Conservation (phyloP, 2,329 filamentous ascomycete species). For the Apiospora kogelbergensis region DNA sequence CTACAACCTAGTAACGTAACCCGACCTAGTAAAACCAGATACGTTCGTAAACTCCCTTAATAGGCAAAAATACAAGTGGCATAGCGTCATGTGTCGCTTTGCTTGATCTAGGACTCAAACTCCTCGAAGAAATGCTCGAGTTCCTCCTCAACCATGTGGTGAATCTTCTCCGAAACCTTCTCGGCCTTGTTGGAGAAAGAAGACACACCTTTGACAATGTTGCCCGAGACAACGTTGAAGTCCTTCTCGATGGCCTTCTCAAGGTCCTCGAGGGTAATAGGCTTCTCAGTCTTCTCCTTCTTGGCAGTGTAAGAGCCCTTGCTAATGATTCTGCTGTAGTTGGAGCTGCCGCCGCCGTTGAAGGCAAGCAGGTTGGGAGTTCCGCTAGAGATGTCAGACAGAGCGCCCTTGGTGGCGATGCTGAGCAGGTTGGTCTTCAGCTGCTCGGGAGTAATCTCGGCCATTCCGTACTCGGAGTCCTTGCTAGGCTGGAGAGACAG, state of each 20-base stretch:
- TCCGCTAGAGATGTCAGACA: conserved; percentile 78
- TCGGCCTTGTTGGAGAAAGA: conserved; percentile 55
- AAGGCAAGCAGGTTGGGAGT: conserved; percentile 96
- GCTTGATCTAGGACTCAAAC: conserved; percentile 34
- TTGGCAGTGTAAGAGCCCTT: conserved; percentile 67
- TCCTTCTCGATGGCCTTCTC: conserved; percentile 61
- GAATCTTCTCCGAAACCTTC: conserved; percentile 63
- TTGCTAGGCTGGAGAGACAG: conserved; percentile 89
- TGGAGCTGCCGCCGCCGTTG: conserved; percentile 94
- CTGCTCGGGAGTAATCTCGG: conserved; percentile 87
- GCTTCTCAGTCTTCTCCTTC: conserved; percentile 41
- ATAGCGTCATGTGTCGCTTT: not conserved
- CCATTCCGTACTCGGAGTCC: conserved; percentile 89
- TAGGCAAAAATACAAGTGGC: not conserved
- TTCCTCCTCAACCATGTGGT: conserved; percentile 61
- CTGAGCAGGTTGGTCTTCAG: conserved; percentile 86
- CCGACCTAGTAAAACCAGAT: not conserved
- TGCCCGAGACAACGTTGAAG: conserved; percentile 59
- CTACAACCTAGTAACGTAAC: not conserved
- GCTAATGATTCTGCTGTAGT: conserved; percentile 82
- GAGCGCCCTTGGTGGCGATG: conserved; percentile 75
- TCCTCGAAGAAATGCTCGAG: conserved; percentile 60
- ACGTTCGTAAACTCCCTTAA: not conserved
- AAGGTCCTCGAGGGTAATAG: conserved; percentile 55
- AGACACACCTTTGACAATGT: conserved; percentile 55